Conservation (phyloP, 148 eudicot genomes). For the Agrostemma githago region DNA sequence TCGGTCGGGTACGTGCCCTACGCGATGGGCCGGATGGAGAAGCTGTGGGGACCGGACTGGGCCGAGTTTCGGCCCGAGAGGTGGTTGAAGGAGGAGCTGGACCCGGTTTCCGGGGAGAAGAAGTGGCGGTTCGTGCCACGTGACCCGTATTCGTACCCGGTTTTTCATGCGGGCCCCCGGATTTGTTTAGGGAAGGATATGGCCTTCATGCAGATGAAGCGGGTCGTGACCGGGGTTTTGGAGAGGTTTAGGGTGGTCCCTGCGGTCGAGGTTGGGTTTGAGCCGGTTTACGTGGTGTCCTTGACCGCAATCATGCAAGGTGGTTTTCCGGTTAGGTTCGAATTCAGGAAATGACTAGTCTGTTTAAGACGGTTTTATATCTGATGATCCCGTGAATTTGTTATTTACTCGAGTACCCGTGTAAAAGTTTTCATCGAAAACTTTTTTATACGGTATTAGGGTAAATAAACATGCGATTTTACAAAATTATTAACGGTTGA, state of each 20-base stretch:
- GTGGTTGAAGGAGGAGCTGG: constrained; percentile 30
- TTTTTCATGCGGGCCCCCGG: constrained; percentile 56
- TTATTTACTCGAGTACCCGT: not conserved
- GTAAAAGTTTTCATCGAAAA: not conserved
- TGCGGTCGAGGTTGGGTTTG: constrained; percentile 28
- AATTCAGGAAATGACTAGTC: constrained; percentile 17
- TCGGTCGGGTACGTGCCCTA: constrained; percentile 42
- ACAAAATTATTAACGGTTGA: no score
- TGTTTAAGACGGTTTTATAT: not conserved
- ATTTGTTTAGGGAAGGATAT: constrained; percentile 54
- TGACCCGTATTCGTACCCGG: constrained; percentile 43
- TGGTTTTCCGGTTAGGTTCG: constrained; percentile 34
- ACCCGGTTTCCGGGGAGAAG: constrained; percentile 4
- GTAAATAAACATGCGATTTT: not conserved
- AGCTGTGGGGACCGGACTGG: constrained; percentile 47
- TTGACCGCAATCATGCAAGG: constrained; percentile 46
- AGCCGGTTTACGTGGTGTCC: constrained; percentile 31
- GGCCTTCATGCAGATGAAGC: constrained; percentile 61
- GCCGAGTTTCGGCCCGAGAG: constrained; percentile 34
- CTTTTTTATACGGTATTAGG: not conserved
- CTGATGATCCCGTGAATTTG: not conserved
- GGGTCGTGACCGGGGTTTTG: constrained; percentile 37
- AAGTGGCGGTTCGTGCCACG: constrained; percentile 29
- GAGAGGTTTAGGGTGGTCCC: constrained; percentile 44
- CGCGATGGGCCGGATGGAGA: constrained; percentile 52